These are phyloP conservation scores for Phytopythium montanum DNA, from an alignment of 352 stramenopile species.

Conservation along the genomic window DNA sequence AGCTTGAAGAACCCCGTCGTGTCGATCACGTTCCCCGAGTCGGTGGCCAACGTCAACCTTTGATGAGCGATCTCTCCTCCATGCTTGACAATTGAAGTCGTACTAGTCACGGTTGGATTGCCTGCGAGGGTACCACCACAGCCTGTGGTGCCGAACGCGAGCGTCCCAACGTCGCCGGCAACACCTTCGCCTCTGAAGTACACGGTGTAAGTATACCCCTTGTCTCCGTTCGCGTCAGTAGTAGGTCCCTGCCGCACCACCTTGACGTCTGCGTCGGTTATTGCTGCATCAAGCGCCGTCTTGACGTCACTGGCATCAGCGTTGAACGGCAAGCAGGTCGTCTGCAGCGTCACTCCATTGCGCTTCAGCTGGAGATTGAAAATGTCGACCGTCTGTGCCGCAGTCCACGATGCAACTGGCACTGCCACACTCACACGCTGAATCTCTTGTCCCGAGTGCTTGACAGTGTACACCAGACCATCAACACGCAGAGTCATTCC, in stretches of 20 bases:
- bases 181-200: slow-evolving; percentile 90
- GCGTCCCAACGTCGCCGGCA: slow-evolving; percentile 72
- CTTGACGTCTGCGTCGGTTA: slow-evolving; percentile 31
- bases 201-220: slow-evolving; percentile 88
- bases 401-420: slow-evolving; percentile 21
- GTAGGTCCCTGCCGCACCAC: slow-evolving; percentile 50
- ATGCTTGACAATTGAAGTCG: slow-evolving; percentile 45
- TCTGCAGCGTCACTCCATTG: slow-evolving; percentile 22
- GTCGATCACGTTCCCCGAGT: slow-evolving; percentile 69
- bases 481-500: slow-evolving; percentile 88
- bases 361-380: slow-evolving; percentile 50
- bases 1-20: slow-evolving; percentile 55
- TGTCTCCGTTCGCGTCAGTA: slow-evolving; percentile 28
- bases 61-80: slow-evolving; percentile 83
- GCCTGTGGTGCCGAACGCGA: slow-evolving; percentile 17
- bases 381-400: slow-evolving; percentile 4
- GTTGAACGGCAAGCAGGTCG: slow-evolving; percentile 40
- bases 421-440: slow-evolving; percentile 66
- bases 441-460: slow-evolving; percentile 88
- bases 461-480: slow-evolving; percentile 81
- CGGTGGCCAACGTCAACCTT: slow-evolving; percentile 72
- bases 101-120: slow-evolving; percentile 16
- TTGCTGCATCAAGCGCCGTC: slow-evolving; percentile 11
- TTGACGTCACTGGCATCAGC: slow-evolving; percentile 14
- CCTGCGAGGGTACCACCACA: slow-evolving; percentile 18